Evolutionary conservation across 352 stramenopile species (phyloP).

Genomic region (Pythium guiyangense): DNA sequence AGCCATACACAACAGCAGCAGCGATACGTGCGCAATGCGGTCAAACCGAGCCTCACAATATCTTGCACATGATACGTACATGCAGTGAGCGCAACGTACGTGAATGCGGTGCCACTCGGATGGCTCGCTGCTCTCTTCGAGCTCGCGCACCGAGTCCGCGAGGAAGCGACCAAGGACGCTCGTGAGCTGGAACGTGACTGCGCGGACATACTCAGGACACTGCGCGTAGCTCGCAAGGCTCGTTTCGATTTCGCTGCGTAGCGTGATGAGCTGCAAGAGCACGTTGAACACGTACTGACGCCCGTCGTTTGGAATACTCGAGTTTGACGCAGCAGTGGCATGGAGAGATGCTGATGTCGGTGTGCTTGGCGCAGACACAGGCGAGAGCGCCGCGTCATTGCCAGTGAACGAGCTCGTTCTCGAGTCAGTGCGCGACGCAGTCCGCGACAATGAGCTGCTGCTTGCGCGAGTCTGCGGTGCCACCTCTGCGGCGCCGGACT

Average conservation of each 20-base stretch:
- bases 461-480: slow-evolving; percentile 21
- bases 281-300: slow-evolving; percentile 83
- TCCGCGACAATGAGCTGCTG: slow-evolving; percentile 16
- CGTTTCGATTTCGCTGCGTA: slow-evolving; percentile 67
- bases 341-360: slow-evolving; percentile 17
- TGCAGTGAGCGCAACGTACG: slow-evolving; percentile 25
- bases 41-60: too few relatives aligned
- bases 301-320: slow-evolving; percentile 36
- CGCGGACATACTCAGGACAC: slow-evolving; percentile 50
- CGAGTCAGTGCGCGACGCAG: slow-evolving; percentile 23
- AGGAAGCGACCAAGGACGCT: slow-evolving; percentile 41
- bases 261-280: slow-evolving; percentile 65
- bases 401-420: slow-evolving; percentile 19
- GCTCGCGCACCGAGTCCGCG: slow-evolving; percentile 20
- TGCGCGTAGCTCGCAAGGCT: slow-evolving; percentile 49
- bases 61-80: slow-evolving; percentile 6
- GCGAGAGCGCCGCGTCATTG: slow-evolving; percentile 20
- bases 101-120: slow-evolving; percentile 60
- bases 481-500: slow-evolving; percentile 43
- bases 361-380: slow-evolving; percentile 13
- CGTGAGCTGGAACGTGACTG: slow-evolving; percentile 50
- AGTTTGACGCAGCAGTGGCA: slow-evolving; percentile 6
- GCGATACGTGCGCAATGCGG: background rate
- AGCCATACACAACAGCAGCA: background rate
- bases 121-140: slow-evolving; percentile 18